A percentile compares a stretch with the other conserved stretches of the same genome.
Conservation (phyloP, 2,329 filamentous ascomycete genomes). For the Pseudofabraea citricarpa region DNA sequence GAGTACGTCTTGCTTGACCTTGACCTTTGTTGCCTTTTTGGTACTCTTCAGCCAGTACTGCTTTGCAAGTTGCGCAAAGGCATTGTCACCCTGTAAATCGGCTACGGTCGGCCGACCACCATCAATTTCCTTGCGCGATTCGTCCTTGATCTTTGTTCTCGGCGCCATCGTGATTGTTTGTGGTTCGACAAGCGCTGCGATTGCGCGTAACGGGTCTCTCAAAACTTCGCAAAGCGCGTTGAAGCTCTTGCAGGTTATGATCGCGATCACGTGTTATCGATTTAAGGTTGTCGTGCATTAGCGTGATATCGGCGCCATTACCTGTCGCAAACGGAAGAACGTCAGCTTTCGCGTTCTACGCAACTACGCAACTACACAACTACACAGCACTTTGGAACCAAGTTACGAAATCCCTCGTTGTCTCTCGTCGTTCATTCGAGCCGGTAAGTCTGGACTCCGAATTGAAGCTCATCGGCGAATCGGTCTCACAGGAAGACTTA, state of each 20-base stretch:
- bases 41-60: constrained; percentile 75
- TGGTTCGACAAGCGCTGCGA: too few relatives aligned
- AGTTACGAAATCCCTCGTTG: too few relatives aligned
- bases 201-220: too few relatives aligned
- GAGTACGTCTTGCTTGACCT: constrained; percentile 74
- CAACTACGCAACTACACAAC: too few relatives aligned
- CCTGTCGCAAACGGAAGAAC: too few relatives aligned
- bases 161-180: constrained; percentile 25
- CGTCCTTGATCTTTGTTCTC: constrained; percentile 21
- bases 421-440: too few relatives aligned
- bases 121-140: constrained; percentile 30
- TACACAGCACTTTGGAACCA: too few relatives aligned
- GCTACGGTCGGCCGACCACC: constrained; percentile 58
- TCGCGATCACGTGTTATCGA: neutral
- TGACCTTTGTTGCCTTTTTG: constrained; percentile 57
- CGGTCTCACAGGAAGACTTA: too few relatives aligned
- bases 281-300: neutral
- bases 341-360: neutral
- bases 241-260: too few relatives aligned
- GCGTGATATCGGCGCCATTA: neutral
- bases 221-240: too few relatives aligned
- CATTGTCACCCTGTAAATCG: constrained; percentile 65
- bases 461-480: too few relatives aligned
- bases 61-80: constrained; percentile 73
- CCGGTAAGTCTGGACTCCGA: too few relatives aligned